Conservation (phyloP, 192 early-diverging fungal genomes). For the Paraglomus occultum region DNA sequence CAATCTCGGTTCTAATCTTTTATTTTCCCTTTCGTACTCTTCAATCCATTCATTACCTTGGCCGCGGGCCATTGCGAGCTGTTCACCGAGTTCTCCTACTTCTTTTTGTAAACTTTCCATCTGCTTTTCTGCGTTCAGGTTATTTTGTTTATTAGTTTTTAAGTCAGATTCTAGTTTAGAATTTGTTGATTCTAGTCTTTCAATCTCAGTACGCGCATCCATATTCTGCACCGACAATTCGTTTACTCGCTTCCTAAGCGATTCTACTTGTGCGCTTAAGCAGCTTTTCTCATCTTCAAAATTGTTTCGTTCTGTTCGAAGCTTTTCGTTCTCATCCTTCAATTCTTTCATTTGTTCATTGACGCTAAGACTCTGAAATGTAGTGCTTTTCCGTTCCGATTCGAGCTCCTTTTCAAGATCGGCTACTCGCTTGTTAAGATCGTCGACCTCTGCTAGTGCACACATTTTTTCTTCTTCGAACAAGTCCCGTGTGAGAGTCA, state of each 20-base stretch:
- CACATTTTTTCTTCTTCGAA: too few species aligned
- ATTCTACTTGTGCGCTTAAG: neutral
- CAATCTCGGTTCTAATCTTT: neutral
- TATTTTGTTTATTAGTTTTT: neutral
- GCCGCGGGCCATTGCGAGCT: neutral
- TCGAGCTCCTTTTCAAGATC: too few species aligned
- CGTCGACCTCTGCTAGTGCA: too few species aligned
- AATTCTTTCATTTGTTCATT: too few species aligned
- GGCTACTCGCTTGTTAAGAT: too few species aligned
- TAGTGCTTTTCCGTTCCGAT: too few species aligned
- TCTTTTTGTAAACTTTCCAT: constrained; percentile 2
- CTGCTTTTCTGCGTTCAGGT: neutral
- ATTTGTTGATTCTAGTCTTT: neutral
- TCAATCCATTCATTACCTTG: neutral
- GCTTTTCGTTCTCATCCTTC: neutral
- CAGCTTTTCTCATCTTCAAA: constrained; percentile 1
- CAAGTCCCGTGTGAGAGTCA: too few species aligned
- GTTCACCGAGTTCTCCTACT: neutral
- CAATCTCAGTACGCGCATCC: neutral
- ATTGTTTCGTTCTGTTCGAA: neutral
- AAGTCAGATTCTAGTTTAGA: neutral
- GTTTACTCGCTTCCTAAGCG: neutral
- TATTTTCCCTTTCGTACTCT: constrained; percentile 24
- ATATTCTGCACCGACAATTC: neutral
- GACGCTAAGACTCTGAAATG: too few species aligned